Percentiles rank a stretch among this genome's conserved stretches.
Conservation (phyloP, 805 yeast genomes). For the Pichia scutulata region DNA sequence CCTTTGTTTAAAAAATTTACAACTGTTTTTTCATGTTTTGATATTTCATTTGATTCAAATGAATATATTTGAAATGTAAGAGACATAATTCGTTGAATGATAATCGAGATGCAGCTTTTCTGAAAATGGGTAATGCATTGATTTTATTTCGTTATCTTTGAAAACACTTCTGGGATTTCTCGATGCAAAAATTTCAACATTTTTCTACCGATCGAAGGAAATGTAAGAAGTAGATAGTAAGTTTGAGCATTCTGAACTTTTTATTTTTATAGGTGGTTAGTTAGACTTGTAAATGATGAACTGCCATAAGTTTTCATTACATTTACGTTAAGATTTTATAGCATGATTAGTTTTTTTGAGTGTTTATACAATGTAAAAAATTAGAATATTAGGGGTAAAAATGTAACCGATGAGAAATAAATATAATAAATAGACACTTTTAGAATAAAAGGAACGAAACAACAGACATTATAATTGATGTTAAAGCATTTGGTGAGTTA, state of each 20-base stretch:
- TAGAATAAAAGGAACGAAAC: neutral
- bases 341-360: neutral
- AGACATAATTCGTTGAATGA: neutral
- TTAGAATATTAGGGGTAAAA: neutral
- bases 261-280: no score
- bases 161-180: no score
- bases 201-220: no score
- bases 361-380: neutral
- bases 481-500: neutral
- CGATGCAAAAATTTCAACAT: no score
- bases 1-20: slow-evolving; percentile 39
- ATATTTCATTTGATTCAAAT: slow-evolving; percentile 3
- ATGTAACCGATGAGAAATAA: no score
- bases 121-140: neutral
- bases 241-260: no score
- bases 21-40: slow-evolving; percentile 17
- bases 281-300: no score
- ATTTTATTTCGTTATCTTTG: no score
- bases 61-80: slow-evolving; percentile 5
- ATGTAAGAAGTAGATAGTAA: no score
- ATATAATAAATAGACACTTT: no score
- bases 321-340: neutral
- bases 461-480: neutral
- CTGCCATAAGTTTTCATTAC: no score
- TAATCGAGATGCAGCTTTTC: neutral